Evolutionary conservation across 352 stramenopile genomes (phyloP).

Genomic region (Globisporangium abappressorium): DNA sequence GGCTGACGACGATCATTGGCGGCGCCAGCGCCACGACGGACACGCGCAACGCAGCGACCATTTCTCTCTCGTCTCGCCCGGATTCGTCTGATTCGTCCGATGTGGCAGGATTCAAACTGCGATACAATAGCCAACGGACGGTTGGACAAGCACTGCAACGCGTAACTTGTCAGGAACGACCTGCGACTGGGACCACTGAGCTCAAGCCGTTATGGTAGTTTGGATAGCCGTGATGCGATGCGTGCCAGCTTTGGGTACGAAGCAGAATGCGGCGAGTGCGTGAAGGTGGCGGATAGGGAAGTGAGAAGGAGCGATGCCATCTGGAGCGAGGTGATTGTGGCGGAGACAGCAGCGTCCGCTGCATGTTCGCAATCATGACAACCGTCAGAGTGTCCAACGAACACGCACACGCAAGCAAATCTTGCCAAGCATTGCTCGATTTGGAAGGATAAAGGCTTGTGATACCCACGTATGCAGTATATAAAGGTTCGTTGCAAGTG

Average conservation of each 20-base stretch:
- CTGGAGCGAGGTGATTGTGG: not conserved
- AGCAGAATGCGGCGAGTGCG: too few species aligned
- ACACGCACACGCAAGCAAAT: not conserved
- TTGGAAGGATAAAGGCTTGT: not conserved
- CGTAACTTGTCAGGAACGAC: not conserved
- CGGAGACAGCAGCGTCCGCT: not conserved
- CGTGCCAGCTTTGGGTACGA: too few species aligned
- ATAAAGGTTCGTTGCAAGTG: not conserved
- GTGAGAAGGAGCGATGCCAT: not conserved
- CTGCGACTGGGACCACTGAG: not conserved
- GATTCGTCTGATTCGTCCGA: not conserved
- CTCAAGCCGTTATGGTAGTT: not conserved
- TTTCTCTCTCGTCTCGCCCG: not conserved
- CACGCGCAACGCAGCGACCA: not conserved
- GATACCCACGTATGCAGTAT: not conserved
- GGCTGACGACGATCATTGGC: not conserved
- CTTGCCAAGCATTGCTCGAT: not conserved
- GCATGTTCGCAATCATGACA: not conserved
- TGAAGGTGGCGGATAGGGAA: not conserved
- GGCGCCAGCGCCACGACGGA: not conserved
- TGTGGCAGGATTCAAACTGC: not conserved
- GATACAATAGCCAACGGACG: not conserved
- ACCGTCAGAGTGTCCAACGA: not conserved
- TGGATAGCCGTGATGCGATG: not conserved
- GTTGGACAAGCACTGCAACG: not conserved